Evolutionary conservation across 176 grass and related monocot species (phyloP).

Genomic region (Luzula sylvatica): DNA sequence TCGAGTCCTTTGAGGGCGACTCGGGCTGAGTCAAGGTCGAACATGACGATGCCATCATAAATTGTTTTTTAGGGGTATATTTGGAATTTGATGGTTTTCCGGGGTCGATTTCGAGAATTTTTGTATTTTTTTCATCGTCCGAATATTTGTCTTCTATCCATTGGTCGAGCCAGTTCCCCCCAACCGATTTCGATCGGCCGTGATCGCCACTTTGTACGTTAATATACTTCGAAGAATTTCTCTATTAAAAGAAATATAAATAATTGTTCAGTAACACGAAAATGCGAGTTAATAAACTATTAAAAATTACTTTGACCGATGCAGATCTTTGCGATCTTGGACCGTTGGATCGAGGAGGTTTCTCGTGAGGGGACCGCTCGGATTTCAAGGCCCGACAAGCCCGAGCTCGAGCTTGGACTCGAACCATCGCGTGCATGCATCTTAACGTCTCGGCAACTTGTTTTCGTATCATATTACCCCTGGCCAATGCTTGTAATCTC

Average conservation of each 20-base stretch:
- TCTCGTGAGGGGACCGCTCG: slow-evolving; percentile 2
- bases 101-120: slow-evolving; percentile 84
- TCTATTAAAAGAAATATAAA: slow-evolving; percentile 23
- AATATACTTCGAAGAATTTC: slow-evolving; percentile 26
- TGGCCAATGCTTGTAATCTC: slow-evolving; percentile 23
- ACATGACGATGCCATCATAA: slow-evolving; percentile 33
- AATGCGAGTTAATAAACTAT: neutral
- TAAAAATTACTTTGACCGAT: slow-evolving; percentile 35
- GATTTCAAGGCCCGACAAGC: slow-evolving; percentile 42
- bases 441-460: slow-evolving; percentile 21
- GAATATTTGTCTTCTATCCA: slow-evolving; percentile 85
- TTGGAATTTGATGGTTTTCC: slow-evolving; percentile 45
- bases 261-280: neutral
- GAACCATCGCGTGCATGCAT: slow-evolving; percentile 26
- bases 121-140: slow-evolving; percentile 86
- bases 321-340: slow-evolving; percentile 39
- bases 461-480: slow-evolving; percentile 24
- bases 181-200: slow-evolving; percentile 55
- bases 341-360: neutral
- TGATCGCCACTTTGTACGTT: slow-evolving; percentile 24
- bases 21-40: slow-evolving; percentile 58
- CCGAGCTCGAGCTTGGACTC: slow-evolving; percentile 20
- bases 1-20: slow-evolving; percentile 68
- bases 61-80: neutral
- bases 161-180: slow-evolving; percentile 75